Evolutionary conservation across 106 monocot species (phyloP), one percentile per base, ranked within the genome.

Genomic region (Posidonia australis): DNA sequence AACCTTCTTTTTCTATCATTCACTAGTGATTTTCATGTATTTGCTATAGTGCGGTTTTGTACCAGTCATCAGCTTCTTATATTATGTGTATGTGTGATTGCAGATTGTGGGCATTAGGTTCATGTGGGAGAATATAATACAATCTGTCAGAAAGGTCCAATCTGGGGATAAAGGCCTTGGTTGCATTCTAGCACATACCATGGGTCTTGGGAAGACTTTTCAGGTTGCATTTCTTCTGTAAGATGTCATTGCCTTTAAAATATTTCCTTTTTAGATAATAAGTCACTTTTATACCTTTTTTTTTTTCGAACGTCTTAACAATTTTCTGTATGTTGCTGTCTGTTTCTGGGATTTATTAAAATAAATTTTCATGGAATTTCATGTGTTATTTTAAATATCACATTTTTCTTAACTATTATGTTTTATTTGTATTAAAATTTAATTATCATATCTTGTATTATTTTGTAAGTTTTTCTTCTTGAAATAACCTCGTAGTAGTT

Each of bases 161-260:
- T 96, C 84, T 74, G 96, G 96, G 51, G 96, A 96, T 72, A 87
- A 80, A 77, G 96, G 96, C 60, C 84, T 90, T 85, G 96, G 96
- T 66, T 96, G 96, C 76, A 96, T 96, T 76, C 79, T 96, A 47
- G 96, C 96, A 30, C 96, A 96, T 72, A 96, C 82, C 4, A 96
- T 96, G 96, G 96, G 96, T n/a, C 90, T 96, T 70, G 96, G 90
- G 26, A 90, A 96, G 76, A 96, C 96, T 30, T 84, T 96, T 70
- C 90, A 94, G 90, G 94, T 94, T 69, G 53, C 0, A 18, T 41
- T 66, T 43, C 9, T 32, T 32, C 19, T 31, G 7, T 51, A 31
- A 18, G 19, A 10, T 32, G 20, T 13, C 14, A 28, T 26, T 69
- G 24, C n/a, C 30, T 69, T 5, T 58, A 13, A 44, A 45, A 42